phyloP scores from a whole-genome alignment of 148 eudicot genomes.

The Nepenthes gracilis region DNA sequence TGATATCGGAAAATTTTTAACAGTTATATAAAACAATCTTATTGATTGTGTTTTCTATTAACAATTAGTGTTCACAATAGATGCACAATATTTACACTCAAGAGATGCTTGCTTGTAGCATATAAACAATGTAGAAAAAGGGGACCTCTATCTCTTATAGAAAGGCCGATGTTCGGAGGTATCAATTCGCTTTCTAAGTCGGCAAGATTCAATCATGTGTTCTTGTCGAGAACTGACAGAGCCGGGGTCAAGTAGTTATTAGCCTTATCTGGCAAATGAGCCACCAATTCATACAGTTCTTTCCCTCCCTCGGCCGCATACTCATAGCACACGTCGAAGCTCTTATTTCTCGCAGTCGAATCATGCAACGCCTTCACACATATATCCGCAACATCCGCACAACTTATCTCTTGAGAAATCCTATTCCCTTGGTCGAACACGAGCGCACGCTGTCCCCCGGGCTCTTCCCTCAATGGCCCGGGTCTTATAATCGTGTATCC shows the following conservation, averaged over 20 bases:
- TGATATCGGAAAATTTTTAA: too few relatives aligned
- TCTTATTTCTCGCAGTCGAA: conserved; percentile 89
- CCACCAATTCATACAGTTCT: conserved; percentile 94
- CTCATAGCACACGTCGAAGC: conserved; percentile 97
- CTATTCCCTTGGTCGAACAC: conserved; percentile 97
- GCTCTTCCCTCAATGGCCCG: conserved; percentile 93
- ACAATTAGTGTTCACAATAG: too few relatives aligned
- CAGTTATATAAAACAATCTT: too few relatives aligned
- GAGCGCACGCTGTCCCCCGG: conserved; percentile 98
- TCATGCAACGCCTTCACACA: conserved; percentile 97
- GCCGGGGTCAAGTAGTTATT: conserved; percentile 94
- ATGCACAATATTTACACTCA: too few relatives aligned
- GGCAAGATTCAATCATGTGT: conserved; percentile 33
- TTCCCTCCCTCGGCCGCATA: conserved; percentile 89
- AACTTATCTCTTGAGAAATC: conserved; percentile 97
- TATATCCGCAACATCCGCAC: conserved; percentile 98
- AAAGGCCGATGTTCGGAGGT: too few relatives aligned
- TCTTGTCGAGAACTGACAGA: conserved; percentile 78
- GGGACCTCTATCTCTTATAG: too few relatives aligned
- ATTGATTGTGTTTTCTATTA: too few relatives aligned
- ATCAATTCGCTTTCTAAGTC: too few relatives aligned
- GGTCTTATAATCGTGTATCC: conserved; percentile 97
- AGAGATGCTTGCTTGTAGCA: too few relatives aligned
- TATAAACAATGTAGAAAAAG: too few relatives aligned
- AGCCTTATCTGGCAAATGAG: conserved; percentile 98